A percentile compares a stretch with the other conserved stretches of the same genome.
phyloP scores from a whole-genome alignment of 140 eudicot genomes.

The Flaveria floridana region DNA sequence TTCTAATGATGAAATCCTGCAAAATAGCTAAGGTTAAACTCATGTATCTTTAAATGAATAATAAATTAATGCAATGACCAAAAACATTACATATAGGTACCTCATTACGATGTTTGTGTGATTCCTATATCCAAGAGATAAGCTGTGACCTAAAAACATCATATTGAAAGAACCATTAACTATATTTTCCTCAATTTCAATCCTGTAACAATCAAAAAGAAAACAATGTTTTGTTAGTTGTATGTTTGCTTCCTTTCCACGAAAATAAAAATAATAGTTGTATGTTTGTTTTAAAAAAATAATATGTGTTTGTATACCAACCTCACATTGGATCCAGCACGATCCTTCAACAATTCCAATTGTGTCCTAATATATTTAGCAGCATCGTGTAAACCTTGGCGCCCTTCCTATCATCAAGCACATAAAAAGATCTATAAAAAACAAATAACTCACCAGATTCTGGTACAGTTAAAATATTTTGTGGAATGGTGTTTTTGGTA shows the following conservation, averaged over 20 bases:
- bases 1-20: constrained; percentile 79
- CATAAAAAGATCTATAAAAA: constrained; percentile 18
- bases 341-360: constrained; percentile 58
- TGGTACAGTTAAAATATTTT: constrained; percentile 2
- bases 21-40: constrained; percentile 30
- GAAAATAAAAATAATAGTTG: too few species aligned
- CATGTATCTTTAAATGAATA: not conserved
- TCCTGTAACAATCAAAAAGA: constrained; percentile 53
- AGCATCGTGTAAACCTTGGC: constrained; percentile 77
- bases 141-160: constrained; percentile 89
- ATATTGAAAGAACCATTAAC: constrained; percentile 94
- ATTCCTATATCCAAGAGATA: constrained; percentile 83
- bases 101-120: constrained; percentile 92
- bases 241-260: not conserved
- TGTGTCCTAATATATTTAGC: constrained; percentile 71
- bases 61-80: not conserved
- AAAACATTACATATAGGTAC: constrained; percentile 35
- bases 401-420: constrained; percentile 65
- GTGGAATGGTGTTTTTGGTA: not conserved
- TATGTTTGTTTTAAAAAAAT: constrained; percentile 10
- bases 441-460: not conserved
- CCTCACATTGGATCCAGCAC: constrained; percentile 78
- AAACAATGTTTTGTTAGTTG: not conserved
- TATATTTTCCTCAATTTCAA: constrained; percentile 77
- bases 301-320: constrained; percentile 28